phyloP scores from a whole-genome alignment of 108 stramenopile genomes.

The Skeletonema costatum region DNA sequence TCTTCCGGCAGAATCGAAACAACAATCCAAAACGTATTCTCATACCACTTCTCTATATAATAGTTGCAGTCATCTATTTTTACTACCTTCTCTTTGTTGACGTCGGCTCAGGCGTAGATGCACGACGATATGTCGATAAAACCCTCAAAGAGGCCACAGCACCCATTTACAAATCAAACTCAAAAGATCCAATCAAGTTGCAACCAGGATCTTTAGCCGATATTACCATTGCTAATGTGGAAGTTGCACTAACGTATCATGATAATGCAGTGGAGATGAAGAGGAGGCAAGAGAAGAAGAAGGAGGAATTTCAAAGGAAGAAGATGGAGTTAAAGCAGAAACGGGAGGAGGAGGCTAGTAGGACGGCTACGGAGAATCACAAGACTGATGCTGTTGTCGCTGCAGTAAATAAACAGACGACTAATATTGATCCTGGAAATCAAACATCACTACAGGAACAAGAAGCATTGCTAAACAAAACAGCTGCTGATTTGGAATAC shows the following conservation, averaged over 20 bases:
- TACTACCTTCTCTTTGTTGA: conserved; percentile 21
- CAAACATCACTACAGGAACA: background rate
- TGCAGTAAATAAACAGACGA: background rate
- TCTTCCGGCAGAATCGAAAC: conserved; percentile 33
- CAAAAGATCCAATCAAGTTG: background rate
- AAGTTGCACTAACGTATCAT: conserved; percentile 10
- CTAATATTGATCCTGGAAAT: background rate
- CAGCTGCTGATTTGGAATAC: background rate
- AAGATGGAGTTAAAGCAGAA: background rate
- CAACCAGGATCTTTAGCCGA: conserved; percentile 29
- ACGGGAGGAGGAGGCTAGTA: background rate
- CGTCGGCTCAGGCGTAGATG: conserved; percentile 3
- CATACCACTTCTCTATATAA: conserved; percentile 13
- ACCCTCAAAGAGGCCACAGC: background rate
- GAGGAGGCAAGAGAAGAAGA: background rate
- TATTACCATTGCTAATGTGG: conserved; percentile 24
- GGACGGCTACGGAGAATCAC: background rate
- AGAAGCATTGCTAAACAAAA: background rate
- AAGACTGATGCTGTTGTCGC: background rate
- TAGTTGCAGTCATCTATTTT: conserved; percentile 7
- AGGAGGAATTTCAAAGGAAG: background rate
- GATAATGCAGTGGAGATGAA: conserved; percentile 6
- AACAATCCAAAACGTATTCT: conserved; percentile 5
- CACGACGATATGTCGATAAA: background rate
- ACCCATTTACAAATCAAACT: background rate